Evolutionary conservation across 306 rosid species (phyloP), one percentile per base, ranked within the genome.

Genomic region (barrel medic (Medicago truncatula)): DNA sequence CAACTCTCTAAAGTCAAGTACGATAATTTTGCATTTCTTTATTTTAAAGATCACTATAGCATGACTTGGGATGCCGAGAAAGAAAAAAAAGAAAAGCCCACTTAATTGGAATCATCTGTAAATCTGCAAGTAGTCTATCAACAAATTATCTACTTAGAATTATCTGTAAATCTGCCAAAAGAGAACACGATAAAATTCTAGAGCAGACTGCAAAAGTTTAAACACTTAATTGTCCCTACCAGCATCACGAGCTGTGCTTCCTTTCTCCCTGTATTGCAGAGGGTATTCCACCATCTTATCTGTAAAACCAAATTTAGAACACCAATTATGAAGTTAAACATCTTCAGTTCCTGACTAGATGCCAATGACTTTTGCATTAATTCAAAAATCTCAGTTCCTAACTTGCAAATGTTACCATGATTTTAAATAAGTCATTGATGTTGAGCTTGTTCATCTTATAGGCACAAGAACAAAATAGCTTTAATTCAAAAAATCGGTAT

Each of bases 201-300:
- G 65, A 47, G 65, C 70, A 15, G 66, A 76, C 60, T 56, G 31
- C 49, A 60, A 66, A 14, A 65, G 47, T 52, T 53, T 77, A 83
- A 49, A 71, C 46, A 74, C 78, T 79, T 14, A 64, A 50, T 81
- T 72, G 34, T 74, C 67, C 83, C 76, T 85, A 92, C 92, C 91
- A 84, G 89, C 72, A 80, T 92, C 94, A 3, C 89, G 90, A 82
- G 77, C 71, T 70, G 60, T 61, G 82, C 72, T 82, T 70, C 89
- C 97, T 72, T 86, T 92, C 79, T 87, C 93, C 82, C 91, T 81
- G 76, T 80, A 89, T 71, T 81, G 92, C 77, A 82, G 89, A 66
- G 92, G 79, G 81, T 80, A 83, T 67, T 92, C 99, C 28, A 78
- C 65, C 71, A 83, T 70, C 93, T 85, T 92, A 77, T 89, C 99